Evolutionary conservation across 2,329 filamentous ascomycete species (phyloP), one percentile per base, ranked within the genome.

Genomic region (Aspergillus texensis): DNA sequence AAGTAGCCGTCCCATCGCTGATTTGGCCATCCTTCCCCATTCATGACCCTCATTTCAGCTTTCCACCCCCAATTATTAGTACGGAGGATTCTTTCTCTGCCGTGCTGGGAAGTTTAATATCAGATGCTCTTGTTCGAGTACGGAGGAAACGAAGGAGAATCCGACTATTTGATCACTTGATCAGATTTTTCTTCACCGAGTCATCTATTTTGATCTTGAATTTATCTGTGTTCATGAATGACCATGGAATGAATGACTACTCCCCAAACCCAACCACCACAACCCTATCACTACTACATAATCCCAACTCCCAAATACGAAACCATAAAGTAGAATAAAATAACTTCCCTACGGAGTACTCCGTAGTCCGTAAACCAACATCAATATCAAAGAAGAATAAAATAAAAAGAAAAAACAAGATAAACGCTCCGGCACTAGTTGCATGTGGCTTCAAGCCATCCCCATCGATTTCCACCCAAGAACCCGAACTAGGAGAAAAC

Each of bases 371-470:
- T 28, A 28, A 1, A 28, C 26, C 26, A 6, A 12, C 32, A 12
- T 16, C 21, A 19, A 56, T 11, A 30, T 16, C 6, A 28, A 12
- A 54, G 21, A 24, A 36, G 4, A 24, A 24, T 19, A 8, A 54
- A 14, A 39, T 19, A 9, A 54, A 30, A 24, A 41, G 24, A 36
- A 1, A 36, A 39, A 54, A 39, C 52, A 39, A 55, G 52, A 55
- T 55, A 24, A 43, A 54, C 58, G 26, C 34, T 54, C 52, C 52
- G 52, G 52, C 52, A 39, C 52, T 55, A 55, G 52, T 21, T n/a
- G 52, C 52, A 55, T 55, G 52, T 55, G 52, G 52, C 52, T 55
- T 55, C n/a, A 36, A 24, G 52, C n/a, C 28, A 54, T 36, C 24
- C 43, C 19, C 19, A 6, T 19, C 16, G 6, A 41, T 41, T 41